A percentile compares a stretch with the other conserved stretches of the same genome.
Evolutionary conservation across 1,284 basidiomycete genomes (phyloP).

Genomic region (Fomitopsis pinicola): DNA sequence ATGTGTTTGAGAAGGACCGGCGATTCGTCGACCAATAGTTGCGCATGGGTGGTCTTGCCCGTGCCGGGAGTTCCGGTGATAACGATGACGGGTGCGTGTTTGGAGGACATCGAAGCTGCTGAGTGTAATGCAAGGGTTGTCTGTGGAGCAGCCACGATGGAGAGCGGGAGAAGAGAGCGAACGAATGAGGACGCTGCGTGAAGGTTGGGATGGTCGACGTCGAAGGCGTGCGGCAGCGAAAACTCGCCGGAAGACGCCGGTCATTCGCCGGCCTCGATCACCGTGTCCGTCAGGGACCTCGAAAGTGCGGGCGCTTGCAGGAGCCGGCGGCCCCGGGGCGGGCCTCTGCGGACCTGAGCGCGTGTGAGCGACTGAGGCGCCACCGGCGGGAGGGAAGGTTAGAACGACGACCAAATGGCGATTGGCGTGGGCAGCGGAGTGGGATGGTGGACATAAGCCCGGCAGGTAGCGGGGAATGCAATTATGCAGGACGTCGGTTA

Average conservation of each 20-base stretch:
- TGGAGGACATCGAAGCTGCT: constrained; percentile 14
- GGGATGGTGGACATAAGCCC: not conserved
- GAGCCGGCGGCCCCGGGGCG: not conserved
- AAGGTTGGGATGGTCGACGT: not conserved
- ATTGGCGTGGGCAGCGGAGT: not conserved
- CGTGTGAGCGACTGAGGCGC: not conserved
- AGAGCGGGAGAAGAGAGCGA: not conserved
- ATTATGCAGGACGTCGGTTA: not conserved
- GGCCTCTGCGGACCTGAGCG: no score
- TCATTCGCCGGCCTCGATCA: not conserved
- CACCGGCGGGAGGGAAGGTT: not conserved
- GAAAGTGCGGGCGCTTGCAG: not conserved
- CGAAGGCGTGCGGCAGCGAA: not conserved
- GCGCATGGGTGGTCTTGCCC: constrained; percentile 89
- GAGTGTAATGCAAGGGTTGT: not conserved
- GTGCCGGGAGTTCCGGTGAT: constrained; percentile 90
- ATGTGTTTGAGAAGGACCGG: constrained; percentile 73
- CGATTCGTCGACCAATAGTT: constrained; percentile 68
- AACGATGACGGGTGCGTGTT: constrained; percentile 75
- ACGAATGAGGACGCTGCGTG: not conserved
- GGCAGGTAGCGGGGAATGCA: not conserved
- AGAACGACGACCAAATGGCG: not conserved
- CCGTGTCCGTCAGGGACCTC: not conserved
- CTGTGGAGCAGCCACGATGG: not conserved
- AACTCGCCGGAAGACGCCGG: constrained; percentile 5